Evolutionary conservation across 805 yeast species (phyloP), one percentile per base, ranked within the genome.

Genomic region (Wickerhamiella sergipiensis): DNA sequence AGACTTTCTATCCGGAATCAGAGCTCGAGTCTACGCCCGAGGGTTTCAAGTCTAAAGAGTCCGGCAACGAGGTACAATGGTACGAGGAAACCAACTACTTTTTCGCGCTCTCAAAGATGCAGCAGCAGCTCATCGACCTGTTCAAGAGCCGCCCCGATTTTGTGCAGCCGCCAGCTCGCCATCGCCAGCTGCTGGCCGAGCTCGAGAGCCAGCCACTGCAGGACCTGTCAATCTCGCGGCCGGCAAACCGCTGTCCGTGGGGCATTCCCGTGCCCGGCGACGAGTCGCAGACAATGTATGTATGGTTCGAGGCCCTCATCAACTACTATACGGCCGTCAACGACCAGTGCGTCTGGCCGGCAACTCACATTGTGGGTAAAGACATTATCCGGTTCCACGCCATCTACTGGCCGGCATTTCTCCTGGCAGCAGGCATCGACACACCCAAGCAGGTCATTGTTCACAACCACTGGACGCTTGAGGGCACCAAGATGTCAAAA

Each of bases 261-360:
- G 97, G 96, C 0, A 82, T 92, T 23, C 77, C 77, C 6, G 97
- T 90, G 1, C 97, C 98, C 1, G 71, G 73, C 21, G 47, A 39
- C 17, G 44, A n/a, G 1, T 95, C 89, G 61, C 97, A 90, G 62
- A 81, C 76, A 46, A 80, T 92, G 49, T 92, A 92, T 61, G 98
- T 92, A 15, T 92, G 98, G 98, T 82, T 92, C 53, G 98, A 92
- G 68, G 98, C 98, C 0, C 71, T 92, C 45, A 73, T 83, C 44
- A 92, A 88, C 64, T 92, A 92, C 61, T 50, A 87, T 4, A 85
- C 97, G 1, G 62, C 54, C 22, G 57, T 55, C 17, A 50, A 53
- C 38, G 23, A 43, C 18, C 13, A 15, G 19, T n/a, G n/a, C n/a
- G 24, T 44, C 10, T 80, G 84, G 84, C 85, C 84, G 0, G 82